These are phyloP conservation scores for Lentinula edodes DNA, from an alignment of 768 basidiomycete genomes.

Conservation along the genomic window DNA sequence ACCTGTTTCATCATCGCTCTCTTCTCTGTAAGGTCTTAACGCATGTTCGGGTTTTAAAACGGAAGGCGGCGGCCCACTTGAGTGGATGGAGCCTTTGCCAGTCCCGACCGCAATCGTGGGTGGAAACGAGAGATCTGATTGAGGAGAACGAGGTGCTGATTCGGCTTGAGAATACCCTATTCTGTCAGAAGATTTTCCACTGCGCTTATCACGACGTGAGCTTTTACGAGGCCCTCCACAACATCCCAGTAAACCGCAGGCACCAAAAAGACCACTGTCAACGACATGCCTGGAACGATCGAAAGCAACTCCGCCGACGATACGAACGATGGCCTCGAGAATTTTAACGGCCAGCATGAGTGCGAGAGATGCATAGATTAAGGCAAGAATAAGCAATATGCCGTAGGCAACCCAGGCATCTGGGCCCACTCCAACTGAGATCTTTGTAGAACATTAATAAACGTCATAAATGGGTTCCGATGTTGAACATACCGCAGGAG, in stretches of 20 bases:
- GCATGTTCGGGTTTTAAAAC: conserved; percentile 80
- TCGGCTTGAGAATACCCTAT: neutral
- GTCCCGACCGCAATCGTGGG: conserved; percentile 31
- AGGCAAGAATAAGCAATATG: conserved; percentile 74
- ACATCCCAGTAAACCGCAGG: conserved; percentile 67
- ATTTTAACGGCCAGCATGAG: conserved; percentile 84
- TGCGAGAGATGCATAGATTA: conserved; percentile 80
- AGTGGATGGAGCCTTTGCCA: conserved; percentile 44
- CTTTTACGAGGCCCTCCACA: conserved; percentile 42
- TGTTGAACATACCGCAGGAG: conserved; percentile 57
- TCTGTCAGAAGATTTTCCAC: conserved; percentile 5
- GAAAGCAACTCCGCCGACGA: conserved; percentile 74
- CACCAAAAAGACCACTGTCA: conserved; percentile 86
- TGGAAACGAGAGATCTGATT: conserved; percentile 30
- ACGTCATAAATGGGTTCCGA: neutral
- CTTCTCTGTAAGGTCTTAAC: conserved; percentile 68
- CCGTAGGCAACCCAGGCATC: conserved; percentile 94
- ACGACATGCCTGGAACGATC: conserved; percentile 75
- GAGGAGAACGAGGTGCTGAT: neutral
- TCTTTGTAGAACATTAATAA: conserved; percentile 38
- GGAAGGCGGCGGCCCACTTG: conserved; percentile 53
- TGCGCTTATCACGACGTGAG: conserved; percentile 15
- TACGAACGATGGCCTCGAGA: conserved; percentile 74
- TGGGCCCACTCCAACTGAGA: conserved; percentile 75
- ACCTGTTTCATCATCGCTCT: conserved; percentile 74